Evolutionary conservation across 2,329 filamentous ascomycete genomes (phyloP).

Genomic region (Fonsecaea pedrosoi): DNA sequence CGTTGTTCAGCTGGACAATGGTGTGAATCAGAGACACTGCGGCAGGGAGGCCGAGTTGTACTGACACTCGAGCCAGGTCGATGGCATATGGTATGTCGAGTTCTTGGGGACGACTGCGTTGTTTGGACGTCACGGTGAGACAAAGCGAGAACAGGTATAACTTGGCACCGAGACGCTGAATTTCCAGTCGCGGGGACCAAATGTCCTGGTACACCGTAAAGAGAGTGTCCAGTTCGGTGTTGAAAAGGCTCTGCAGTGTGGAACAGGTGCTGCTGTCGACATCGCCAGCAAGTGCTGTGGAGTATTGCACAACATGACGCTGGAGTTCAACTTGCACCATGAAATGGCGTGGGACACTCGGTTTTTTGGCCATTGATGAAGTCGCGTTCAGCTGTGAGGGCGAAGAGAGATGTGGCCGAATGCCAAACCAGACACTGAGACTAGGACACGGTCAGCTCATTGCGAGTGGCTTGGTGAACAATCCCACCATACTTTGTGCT

Average conservation of each 20-base stretch:
- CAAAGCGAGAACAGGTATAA: conserved; percentile 21
- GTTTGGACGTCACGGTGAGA: conserved; percentile 3
- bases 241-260: conserved; percentile 22
- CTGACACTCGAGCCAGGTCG: conserved; percentile 5
- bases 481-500: conserved; percentile 18
- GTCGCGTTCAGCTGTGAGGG: conserved; percentile 15
- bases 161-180: conserved; percentile 22
- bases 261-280: conserved; percentile 12
- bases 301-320: conserved; percentile 24
- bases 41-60: conserved; percentile 14
- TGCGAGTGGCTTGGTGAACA: not conserved
- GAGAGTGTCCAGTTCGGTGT: conserved; percentile 22
- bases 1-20: conserved; percentile 10
- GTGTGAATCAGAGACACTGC: conserved; percentile 24
- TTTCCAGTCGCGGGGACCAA: conserved; percentile 19
- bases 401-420: conserved; percentile 20
- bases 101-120: not conserved
- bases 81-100: not conserved
- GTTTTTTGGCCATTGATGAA: conserved; percentile 16
- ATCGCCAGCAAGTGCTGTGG: conserved; percentile 20
- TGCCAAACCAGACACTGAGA: conserved; percentile 19
- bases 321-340: conserved; percentile 23
- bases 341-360: conserved; percentile 11
- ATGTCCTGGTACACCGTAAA: not conserved
- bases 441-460: conserved; percentile 5